A percentile compares a stretch with the other conserved stretches of the same genome.
Conservation (phyloP, 2,329 filamentous ascomycete genomes). For the Nakataea oryzae region DNA sequence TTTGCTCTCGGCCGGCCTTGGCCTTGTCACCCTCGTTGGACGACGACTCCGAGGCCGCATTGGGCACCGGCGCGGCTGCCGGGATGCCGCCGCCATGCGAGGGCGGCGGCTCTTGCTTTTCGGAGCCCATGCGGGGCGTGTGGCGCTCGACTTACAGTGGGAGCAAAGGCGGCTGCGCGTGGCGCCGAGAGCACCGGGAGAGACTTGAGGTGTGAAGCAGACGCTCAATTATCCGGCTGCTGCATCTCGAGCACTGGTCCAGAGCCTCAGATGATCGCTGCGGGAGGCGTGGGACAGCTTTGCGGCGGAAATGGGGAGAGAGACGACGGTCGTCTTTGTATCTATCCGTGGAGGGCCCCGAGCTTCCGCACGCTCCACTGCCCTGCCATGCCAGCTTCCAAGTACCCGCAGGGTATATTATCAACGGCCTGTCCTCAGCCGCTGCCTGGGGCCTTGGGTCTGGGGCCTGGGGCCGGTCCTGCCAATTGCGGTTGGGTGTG, state of each 20-base stretch:
- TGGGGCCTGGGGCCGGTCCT: neutral
- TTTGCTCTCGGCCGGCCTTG: slow-evolving; percentile 15
- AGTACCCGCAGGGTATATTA: no score
- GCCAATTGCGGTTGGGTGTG: neutral
- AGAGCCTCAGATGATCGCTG: neutral
- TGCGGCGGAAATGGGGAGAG: neutral
- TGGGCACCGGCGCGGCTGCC: no score
- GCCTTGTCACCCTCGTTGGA: neutral
- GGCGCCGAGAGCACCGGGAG: no score
- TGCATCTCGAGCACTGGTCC: neutral
- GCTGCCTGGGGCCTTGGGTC: no score
- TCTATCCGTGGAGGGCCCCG: no score
- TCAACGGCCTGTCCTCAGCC: no score
- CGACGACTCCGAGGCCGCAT: neutral
- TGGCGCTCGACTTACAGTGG: neutral
- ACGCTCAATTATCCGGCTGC: neutral
- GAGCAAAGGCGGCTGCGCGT: no score
- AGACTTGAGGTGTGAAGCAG: neutral
- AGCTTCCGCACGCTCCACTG: no score
- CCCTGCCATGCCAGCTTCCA: no score
- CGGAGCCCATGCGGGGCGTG: neutral
- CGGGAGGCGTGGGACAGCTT: neutral
- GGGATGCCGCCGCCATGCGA: neutral
- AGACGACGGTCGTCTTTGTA: neutral
- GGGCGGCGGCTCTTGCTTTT: neutral